A percentile compares a stretch with the other conserved stretches of the same genome.
Conservation (phyloP, 2,329 filamentous ascomycete species). For the Torrubiellomyces zombiae region DNA sequence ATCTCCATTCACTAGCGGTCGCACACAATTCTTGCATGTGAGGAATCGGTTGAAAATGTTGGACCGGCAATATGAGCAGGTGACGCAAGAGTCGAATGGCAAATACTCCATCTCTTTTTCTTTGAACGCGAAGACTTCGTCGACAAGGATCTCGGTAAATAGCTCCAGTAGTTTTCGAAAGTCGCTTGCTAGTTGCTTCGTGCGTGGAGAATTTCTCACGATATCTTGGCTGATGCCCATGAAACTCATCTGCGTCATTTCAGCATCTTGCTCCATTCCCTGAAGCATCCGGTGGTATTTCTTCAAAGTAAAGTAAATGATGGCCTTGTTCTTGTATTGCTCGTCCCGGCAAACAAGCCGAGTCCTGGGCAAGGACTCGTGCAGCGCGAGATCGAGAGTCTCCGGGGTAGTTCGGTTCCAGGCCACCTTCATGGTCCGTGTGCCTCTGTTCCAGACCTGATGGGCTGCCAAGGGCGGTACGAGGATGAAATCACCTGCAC, state of each 20-base stretch:
- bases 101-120: conserved; percentile 60
- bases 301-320: conserved; percentile 71
- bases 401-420: conserved; percentile 95
- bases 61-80: conserved; percentile 85
- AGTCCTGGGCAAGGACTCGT: conserved; percentile 76
- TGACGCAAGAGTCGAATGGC: conserved; percentile 77
- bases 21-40: conserved; percentile 73
- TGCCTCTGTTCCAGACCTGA: conserved; percentile 96
- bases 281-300: conserved; percentile 55
- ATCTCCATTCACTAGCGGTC: conserved; percentile 44
- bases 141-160: conserved; percentile 63
- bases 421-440: conserved; percentile 88
- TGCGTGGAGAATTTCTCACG: conserved; percentile 22
- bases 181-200: conserved; percentile 61
- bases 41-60: conserved; percentile 97
- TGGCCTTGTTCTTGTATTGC: conserved; percentile 97
- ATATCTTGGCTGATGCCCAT: conserved; percentile 31
- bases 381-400: conserved; percentile 70
- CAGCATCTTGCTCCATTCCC: conserved; percentile 31
- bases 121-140: conserved; percentile 67
- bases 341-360: conserved; percentile 89
- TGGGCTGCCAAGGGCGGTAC: conserved; percentile 87
- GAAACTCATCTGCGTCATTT: conserved; percentile 27
- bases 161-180: conserved; percentile 68
- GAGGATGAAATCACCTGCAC: conserved; percentile 78